These are phyloP conservation scores for Corrigiola litoralis DNA, from an alignment of 179 eudicot species.

Conservation along the genomic window DNA sequence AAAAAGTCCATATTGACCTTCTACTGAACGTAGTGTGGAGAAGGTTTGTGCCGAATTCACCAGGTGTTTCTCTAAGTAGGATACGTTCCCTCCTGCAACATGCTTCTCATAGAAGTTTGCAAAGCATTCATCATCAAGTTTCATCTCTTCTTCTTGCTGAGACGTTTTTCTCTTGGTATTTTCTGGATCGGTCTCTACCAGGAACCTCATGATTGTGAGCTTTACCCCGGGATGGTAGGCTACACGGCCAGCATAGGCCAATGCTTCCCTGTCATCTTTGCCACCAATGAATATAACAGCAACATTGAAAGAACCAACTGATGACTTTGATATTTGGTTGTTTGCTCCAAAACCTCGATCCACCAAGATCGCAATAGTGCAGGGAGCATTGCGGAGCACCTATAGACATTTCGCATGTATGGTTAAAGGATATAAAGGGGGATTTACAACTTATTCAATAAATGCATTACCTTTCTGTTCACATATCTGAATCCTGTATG, in stretches of 20 bases:
- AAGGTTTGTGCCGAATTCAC: constrained; percentile 76
- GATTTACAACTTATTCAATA: neutral
- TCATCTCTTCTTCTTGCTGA: constrained; percentile 77
- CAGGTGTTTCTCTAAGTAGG: constrained; percentile 79
- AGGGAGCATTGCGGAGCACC: constrained; percentile 82
- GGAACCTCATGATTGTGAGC: constrained; percentile 75
- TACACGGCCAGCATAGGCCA: constrained; percentile 68
- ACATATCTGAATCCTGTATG: constrained; percentile 69
- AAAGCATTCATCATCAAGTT: constrained; percentile 74
- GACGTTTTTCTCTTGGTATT: constrained; percentile 18
- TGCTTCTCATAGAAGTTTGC: constrained; percentile 78
- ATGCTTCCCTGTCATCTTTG: constrained; percentile 86
- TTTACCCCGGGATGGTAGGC: constrained; percentile 74
- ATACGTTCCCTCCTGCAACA: constrained; percentile 73
- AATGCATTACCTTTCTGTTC: constrained; percentile 77
- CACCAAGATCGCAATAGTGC: constrained; percentile 80
- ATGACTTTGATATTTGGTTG: constrained; percentile 35
- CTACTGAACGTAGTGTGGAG: constrained; percentile 58
- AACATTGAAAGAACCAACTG: constrained; percentile 36
- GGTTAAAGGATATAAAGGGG: neutral
- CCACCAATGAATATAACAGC: constrained; percentile 90
- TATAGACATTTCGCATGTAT: constrained; percentile 13
- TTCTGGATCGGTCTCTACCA: constrained; percentile 42
- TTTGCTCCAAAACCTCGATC: constrained; percentile 83
- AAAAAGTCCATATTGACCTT: constrained; percentile 71